Percentiles rank a stretch among this genome's conserved stretches.
These are phyloP conservation scores for Boletus speciosus DNA, from an alignment of 768 basidiomycete species.

Conservation along the genomic window DNA sequence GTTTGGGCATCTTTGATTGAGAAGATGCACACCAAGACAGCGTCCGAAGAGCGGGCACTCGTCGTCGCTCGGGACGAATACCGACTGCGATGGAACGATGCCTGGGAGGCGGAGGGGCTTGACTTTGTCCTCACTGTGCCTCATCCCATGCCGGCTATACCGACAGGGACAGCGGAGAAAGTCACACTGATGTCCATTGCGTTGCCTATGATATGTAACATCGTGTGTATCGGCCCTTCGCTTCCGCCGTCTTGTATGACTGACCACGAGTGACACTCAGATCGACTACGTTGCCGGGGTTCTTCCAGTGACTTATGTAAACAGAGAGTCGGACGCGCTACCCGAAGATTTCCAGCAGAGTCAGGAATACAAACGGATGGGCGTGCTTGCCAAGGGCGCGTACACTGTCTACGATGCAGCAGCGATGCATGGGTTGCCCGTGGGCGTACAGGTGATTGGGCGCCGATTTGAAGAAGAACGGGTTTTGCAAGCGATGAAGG, in stretches of 20 bases:
- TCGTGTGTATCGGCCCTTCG: constrained; percentile 30
- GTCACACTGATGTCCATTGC: constrained; percentile 34
- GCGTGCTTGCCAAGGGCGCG: constrained; percentile 42
- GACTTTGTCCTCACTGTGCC: constrained; percentile 41
- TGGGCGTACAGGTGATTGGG: constrained; percentile 65
- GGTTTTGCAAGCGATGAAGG: constrained; percentile 65
- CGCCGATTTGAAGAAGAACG: constrained; percentile 68
- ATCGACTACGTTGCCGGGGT: constrained; percentile 59
- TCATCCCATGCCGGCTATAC: constrained; percentile 39
- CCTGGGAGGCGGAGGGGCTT: constrained; percentile 35
- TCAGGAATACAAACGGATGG: constrained; percentile 32
- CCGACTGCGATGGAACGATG: constrained; percentile 34
- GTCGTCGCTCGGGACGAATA: constrained; percentile 28
- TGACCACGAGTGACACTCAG: constrained; percentile 20
- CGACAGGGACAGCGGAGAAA: constrained; percentile 32
- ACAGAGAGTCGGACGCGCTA: constrained; percentile 41
- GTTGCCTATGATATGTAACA: constrained; percentile 41
- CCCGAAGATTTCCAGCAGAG: constrained; percentile 26
- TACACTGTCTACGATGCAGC: constrained; percentile 56
- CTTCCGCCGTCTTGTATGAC: not conserved
- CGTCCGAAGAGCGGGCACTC: constrained; percentile 27
- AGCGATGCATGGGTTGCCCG: constrained; percentile 63
- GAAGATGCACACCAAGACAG: constrained; percentile 33
- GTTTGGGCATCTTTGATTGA: constrained; percentile 29
- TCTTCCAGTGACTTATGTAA: constrained; percentile 54